Percentiles rank a stretch among this genome's conserved stretches.
These are phyloP conservation scores for Albifimbria verrucaria DNA, from an alignment of 2,329 filamentous ascomycete genomes.

Conservation along the genomic window DNA sequence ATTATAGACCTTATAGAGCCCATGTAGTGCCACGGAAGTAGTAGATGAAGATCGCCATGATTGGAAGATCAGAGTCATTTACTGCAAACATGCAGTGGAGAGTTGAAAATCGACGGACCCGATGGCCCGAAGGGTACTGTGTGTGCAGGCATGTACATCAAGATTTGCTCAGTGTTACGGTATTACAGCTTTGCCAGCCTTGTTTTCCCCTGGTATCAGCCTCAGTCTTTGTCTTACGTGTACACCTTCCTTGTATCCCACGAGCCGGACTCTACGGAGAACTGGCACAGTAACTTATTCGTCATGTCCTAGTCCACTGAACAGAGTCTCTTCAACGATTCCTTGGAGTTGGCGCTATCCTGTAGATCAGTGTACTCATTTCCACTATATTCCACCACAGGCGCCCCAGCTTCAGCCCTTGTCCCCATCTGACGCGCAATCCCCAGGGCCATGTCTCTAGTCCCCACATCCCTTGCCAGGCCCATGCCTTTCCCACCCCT, in stretches of 20 bases:
- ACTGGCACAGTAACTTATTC: neutral
- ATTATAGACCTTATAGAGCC: too few species aligned
- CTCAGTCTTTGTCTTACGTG: neutral
- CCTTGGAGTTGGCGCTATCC: too few species aligned
- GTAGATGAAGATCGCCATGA: neutral
- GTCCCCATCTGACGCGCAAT: neutral
- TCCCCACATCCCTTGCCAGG: neutral
- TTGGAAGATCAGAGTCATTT: neutral
- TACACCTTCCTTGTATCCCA: neutral
- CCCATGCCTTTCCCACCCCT: neutral
- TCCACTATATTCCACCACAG: neutral
- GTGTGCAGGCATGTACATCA: too few species aligned
- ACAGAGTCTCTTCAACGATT: too few species aligned
- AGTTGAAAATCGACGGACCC: too few species aligned
- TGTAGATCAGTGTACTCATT: neutral
- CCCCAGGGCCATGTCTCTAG: neutral
- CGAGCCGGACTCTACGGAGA: neutral
- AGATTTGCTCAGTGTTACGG: too few species aligned
- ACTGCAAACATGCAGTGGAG: neutral
- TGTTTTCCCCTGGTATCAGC: neutral
- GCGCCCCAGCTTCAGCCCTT: neutral
- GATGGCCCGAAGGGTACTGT: neutral
- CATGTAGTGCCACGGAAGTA: too few species aligned
- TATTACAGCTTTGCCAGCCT: too few species aligned
- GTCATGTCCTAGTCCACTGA: neutral